Evolutionary conservation across 2,329 filamentous ascomycete genomes (phyloP).

Genomic region (Didymella pinodella): DNA sequence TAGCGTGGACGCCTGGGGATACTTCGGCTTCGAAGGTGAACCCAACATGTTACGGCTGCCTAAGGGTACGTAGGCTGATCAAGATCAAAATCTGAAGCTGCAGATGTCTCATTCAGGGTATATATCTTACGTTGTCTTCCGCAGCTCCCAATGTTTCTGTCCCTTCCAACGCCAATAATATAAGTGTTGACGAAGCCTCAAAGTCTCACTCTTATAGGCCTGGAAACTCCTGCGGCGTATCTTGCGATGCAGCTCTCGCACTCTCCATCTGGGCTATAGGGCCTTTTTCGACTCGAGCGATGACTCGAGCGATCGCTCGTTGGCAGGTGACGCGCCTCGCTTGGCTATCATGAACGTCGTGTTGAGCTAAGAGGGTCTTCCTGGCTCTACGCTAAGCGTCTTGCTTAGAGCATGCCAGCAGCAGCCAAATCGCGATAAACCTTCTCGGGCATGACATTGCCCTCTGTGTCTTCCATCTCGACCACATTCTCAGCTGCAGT

Average conservation of each 20-base stretch:
- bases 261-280: background rate
- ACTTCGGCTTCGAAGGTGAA: background rate
- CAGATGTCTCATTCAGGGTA: conserved; percentile 7
- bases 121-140: conserved; percentile 15
- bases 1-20: background rate
- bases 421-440: conserved; percentile 96
- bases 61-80: background rate
- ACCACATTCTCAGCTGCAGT: conserved; percentile 83
- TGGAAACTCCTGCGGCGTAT: background rate
- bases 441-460: conserved; percentile 99
- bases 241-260: background rate
- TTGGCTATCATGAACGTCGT: background rate
- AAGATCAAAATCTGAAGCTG: background rate
- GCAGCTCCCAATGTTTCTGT: background rate
- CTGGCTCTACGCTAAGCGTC: background rate
- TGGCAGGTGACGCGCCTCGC: background rate
- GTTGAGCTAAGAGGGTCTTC: background rate
- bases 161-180: conserved; percentile 3
- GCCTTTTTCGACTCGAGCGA: background rate
- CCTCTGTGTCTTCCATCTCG: conserved; percentile 97
- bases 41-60: no score
- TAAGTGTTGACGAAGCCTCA: background rate
- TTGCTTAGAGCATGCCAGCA: conserved; percentile 70
- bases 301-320: background rate
- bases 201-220: no score